Conservation (phyloP, 1,139 yeast genomes). For the Protomyces pachydermus region DNA sequence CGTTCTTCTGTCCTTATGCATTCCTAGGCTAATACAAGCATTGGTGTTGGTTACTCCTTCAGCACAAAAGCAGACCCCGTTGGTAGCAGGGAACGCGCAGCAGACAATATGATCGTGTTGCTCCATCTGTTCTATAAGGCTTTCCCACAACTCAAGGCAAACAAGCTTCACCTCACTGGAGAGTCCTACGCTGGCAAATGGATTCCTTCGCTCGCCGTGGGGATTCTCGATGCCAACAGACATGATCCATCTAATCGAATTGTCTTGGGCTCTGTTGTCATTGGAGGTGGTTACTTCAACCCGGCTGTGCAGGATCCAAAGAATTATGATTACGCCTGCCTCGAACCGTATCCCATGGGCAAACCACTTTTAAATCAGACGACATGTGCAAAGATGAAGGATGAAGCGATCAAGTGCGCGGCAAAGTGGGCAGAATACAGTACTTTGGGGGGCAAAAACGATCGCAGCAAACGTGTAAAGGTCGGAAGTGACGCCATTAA, state of each 20-base stretch:
- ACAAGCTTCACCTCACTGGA: constrained; percentile 64
- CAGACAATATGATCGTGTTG: constrained; percentile 45
- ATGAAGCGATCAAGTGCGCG: constrained; percentile 68
- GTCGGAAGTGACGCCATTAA: constrained; percentile 92
- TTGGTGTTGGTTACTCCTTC: constrained; percentile 84
- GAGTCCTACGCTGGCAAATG: constrained; percentile 97
- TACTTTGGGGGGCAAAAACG: constrained; percentile 78
- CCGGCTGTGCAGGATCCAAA: constrained; percentile 79
- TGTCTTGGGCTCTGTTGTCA: constrained; percentile 77
- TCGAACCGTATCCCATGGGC: constrained; percentile 1
- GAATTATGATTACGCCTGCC: constrained; percentile 94
- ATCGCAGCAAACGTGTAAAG: constrained; percentile 60
- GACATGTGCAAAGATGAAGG: constrained; percentile 71
- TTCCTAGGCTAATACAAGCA: constrained; percentile 32
- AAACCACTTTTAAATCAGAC: constrained; percentile 77
- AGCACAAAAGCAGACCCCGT: constrained; percentile 38
- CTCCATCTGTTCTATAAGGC: constrained; percentile 58
- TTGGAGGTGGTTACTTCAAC: constrained; percentile 95
- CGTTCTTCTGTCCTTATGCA: no score
- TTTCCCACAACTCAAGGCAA: constrained; percentile 56
- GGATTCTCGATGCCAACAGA: constrained; percentile 56
- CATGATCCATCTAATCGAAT: constrained; percentile 40
- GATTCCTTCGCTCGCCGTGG: constrained; percentile 76
- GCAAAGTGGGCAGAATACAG: constrained; percentile 40
- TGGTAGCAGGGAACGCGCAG: constrained; percentile 49